Conservation (phyloP, 2,329 filamentous ascomycete species). For the Bimuria novae-zelandiae region DNA sequence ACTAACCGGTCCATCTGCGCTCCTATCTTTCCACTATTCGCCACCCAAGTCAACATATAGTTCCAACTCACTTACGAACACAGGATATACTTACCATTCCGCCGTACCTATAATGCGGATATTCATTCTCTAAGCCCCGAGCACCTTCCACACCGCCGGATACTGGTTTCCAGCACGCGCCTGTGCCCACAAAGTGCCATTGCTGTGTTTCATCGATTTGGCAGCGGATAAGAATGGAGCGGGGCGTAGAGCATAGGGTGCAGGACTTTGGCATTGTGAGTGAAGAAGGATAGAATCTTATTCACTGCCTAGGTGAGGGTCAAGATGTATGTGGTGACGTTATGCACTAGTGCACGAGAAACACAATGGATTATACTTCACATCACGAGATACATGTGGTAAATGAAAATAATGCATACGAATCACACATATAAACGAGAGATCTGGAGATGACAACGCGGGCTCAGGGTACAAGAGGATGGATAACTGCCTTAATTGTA, state of each 20-base stretch:
- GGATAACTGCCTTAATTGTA: no score
- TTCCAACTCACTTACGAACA: no score
- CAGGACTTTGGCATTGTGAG: constrained; percentile 44
- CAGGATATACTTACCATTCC: constrained; percentile 42
- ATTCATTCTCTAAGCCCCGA: constrained; percentile 21
- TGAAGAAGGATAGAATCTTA: no score
- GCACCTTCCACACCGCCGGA: constrained; percentile 52
- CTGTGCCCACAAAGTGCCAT: constrained; percentile 53
- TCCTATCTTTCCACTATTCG: constrained; percentile 50
- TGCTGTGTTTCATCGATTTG: constrained; percentile 46
- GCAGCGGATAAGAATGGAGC: constrained; percentile 50
- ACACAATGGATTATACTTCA: no score
- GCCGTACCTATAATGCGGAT: constrained; percentile 30
- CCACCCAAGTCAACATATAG: no score
- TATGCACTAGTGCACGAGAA: not conserved
- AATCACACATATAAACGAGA: no score
- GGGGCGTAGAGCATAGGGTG: constrained; percentile 45
- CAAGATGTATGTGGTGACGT: not conserved
- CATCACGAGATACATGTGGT: no score
- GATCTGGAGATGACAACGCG: no score
- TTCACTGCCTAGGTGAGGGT: not conserved
- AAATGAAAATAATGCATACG: no score
- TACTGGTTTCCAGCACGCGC: constrained; percentile 50
- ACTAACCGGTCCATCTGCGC: constrained; percentile 47
- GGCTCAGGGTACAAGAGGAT: no score